Evolutionary conservation across 179 eudicot genomes (phyloP).

Genomic region (Drosera spatulata): DNA sequence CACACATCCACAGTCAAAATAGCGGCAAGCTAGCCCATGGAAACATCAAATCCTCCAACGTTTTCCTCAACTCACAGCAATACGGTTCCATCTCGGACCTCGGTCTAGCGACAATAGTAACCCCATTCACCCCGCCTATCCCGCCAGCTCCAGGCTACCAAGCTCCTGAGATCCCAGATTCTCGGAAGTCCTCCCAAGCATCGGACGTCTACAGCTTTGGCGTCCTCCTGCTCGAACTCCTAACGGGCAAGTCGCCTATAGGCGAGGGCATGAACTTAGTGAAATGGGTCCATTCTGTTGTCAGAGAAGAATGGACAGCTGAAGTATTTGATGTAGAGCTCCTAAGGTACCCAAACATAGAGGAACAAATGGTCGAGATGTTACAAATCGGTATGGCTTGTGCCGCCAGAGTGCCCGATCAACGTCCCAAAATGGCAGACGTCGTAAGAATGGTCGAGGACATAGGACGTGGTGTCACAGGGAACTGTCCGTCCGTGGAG

Average conservation of each 20-base stretch:
- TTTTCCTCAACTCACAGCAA: slow-evolving; percentile 48
- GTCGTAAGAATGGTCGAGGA: slow-evolving; percentile 32
- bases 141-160: slow-evolving; percentile 40
- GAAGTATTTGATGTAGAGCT: slow-evolving; percentile 84
- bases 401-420: slow-evolving; percentile 28
- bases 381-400: slow-evolving; percentile 48
- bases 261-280: slow-evolving; percentile 52
- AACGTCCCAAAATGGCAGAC: slow-evolving; percentile 34
- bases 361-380: slow-evolving; percentile 26
- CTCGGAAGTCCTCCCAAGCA: slow-evolving; percentile 47
- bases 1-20: slow-evolving; percentile 51
- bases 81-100: slow-evolving; percentile 59
- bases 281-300: slow-evolving; percentile 46
- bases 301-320: slow-evolving; percentile 53
- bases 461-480: slow-evolving; percentile 15
- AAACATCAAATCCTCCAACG: slow-evolving; percentile 72
- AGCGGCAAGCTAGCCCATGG: slow-evolving; percentile 70
- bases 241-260: slow-evolving; percentile 63
- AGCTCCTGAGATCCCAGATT: slow-evolving; percentile 62
- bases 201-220: slow-evolving; percentile 78
- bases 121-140: slow-evolving; percentile 30
- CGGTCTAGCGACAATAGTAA: slow-evolving; percentile 51
- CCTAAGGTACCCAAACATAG: slow-evolving; percentile 38
- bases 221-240: slow-evolving; percentile 68
- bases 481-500: slow-evolving; percentile 9